Percentiles rank a stretch among this genome's conserved stretches.
Conservation (phyloP, 352 stramenopile genomes). For the Pythium apleroticum region DNA sequence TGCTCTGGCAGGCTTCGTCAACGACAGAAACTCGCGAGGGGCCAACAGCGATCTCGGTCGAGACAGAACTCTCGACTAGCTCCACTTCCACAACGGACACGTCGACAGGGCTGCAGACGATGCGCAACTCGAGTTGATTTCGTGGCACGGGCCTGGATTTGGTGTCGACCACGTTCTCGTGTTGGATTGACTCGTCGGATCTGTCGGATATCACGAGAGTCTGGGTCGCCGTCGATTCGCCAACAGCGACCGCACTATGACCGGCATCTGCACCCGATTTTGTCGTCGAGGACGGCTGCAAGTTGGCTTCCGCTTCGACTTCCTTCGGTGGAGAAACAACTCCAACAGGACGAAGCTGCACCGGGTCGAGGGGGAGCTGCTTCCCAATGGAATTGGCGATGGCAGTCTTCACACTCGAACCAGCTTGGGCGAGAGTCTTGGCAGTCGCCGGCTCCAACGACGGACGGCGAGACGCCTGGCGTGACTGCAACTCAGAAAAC, state of each 20-base stretch:
- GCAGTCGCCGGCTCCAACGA: constrained; percentile 1
- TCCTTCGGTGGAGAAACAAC: not conserved
- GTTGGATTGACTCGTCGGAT: not conserved
- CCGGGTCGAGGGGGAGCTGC: not conserved
- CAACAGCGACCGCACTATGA: not conserved
- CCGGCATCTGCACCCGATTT: not conserved
- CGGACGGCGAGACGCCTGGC: constrained; percentile 12
- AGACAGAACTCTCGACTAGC: no score
- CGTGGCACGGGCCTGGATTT: not conserved
- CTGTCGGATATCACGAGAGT: not conserved
- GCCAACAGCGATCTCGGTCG: no score
- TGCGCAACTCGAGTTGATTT: not conserved
- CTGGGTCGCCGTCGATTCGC: not conserved
- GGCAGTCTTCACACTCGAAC: not conserved
- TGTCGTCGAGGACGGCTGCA: not conserved
- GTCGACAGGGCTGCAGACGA: not conserved
- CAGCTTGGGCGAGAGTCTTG: not conserved
- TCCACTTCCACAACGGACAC: no score
- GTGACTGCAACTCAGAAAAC: constrained; percentile 3
- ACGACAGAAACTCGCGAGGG: no score
- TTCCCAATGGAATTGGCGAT: not conserved
- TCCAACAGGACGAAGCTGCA: constrained; percentile 11
- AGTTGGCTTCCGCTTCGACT: not conserved
- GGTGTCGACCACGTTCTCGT: not conserved
- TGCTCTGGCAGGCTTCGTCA: no score